Evolutionary conservation across 345 rosid genomes (phyloP).

Genomic region (Lepidium aucheri): DNA sequence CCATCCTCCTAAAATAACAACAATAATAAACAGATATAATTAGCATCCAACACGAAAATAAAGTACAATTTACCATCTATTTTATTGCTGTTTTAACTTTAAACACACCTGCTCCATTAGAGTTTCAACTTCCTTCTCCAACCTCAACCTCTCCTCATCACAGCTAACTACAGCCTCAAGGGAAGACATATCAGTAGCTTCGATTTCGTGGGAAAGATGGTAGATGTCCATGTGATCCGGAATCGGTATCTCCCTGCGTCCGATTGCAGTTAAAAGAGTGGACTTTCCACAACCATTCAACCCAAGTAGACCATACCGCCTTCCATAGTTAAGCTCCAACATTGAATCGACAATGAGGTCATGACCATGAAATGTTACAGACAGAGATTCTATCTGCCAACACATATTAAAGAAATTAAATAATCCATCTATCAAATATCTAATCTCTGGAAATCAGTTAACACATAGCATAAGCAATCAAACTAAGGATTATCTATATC

Average conservation of each 20-base stretch:
- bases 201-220: slow-evolving; percentile 82
- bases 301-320: slow-evolving; percentile 97
- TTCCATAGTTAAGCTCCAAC: slow-evolving; percentile 96
- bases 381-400: slow-evolving; percentile 89
- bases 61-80: neutral
- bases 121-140: slow-evolving; percentile 90
- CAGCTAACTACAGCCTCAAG: slow-evolving; percentile 83
- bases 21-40: neutral
- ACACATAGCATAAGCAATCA: neutral
- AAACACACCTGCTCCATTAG: slow-evolving; percentile 54
- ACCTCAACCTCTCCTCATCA: slow-evolving; percentile 85
- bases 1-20: slow-evolving; percentile 61
- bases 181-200: slow-evolving; percentile 94
- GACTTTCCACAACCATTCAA: slow-evolving; percentile 98
- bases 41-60: neutral
- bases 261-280: slow-evolving; percentile 81
- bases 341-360: slow-evolving; percentile 90
- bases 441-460: neutral
- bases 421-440: neutral
- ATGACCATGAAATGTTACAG: slow-evolving; percentile 95
- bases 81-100: neutral
- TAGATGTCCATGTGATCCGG: slow-evolving; percentile 96
- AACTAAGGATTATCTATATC: neutral
- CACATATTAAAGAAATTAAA: neutral
- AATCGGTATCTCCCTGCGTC: slow-evolving; percentile 83